Evolutionary conservation across 2,329 filamentous ascomycete genomes (phyloP).

Genomic region (Macroventuria anomochaeta): DNA sequence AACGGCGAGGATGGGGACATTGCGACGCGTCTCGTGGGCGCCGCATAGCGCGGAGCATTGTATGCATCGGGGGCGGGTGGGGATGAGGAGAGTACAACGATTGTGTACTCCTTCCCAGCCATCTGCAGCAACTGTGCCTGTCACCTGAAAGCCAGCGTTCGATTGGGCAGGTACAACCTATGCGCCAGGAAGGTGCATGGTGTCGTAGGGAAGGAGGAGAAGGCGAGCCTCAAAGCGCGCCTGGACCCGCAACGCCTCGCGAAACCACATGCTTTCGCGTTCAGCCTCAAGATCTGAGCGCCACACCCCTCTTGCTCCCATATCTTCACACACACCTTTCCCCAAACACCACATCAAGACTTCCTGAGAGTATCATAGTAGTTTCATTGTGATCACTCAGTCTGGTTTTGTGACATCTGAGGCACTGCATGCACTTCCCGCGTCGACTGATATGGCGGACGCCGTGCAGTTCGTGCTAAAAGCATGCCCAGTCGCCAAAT

Average conservation of each 20-base stretch:
- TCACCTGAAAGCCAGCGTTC: constrained; percentile 15
- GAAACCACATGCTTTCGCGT: constrained; percentile 18
- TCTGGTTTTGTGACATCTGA: too few species aligned
- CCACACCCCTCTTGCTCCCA: not conserved
- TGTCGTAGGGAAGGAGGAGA: constrained; percentile 9
- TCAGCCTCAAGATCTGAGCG: constrained; percentile 1
- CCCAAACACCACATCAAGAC: too few species aligned
- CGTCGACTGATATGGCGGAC: too few species aligned
- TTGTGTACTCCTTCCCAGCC: constrained; percentile 34
- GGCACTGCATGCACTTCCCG: too few species aligned
- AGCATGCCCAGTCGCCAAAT: too few species aligned
- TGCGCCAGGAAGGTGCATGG: constrained; percentile 9
- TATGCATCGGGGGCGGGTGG: constrained; percentile 31
- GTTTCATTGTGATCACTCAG: too few species aligned
- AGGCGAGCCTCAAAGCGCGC: constrained; percentile 2
- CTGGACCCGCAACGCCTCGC: constrained; percentile 5
- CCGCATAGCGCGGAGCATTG: constrained; percentile 26
- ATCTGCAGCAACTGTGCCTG: constrained; percentile 26
- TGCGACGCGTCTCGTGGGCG: constrained; percentile 37
- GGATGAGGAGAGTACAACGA: constrained; percentile 43
- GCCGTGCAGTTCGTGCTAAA: too few species aligned
- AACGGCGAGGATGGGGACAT: constrained; percentile 34
- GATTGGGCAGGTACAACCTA: constrained; percentile 5
- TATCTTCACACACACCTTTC: not conserved
- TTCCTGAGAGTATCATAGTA: too few species aligned